A percentile compares a stretch with the other conserved stretches of the same genome.
Evolutionary conservation across 495 filamentous ascomycete species (phyloP).

Genomic region (Trichocladium uniseriatum): DNA sequence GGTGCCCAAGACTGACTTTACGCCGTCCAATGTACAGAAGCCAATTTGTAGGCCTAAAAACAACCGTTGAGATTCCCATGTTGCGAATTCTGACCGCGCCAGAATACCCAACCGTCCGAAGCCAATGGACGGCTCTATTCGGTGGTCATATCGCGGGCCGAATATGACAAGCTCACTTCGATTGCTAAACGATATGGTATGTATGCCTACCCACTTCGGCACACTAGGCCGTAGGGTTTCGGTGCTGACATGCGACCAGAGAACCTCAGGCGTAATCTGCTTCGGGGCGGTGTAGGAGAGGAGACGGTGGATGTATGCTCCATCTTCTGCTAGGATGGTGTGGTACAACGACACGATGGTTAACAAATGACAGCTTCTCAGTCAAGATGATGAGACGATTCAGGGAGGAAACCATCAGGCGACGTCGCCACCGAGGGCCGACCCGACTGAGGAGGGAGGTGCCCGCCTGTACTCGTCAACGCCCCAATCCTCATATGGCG

Average conservation of each 20-base stretch:
- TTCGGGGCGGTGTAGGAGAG: slow-evolving; percentile 51
- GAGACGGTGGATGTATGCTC: slow-evolving; percentile 50
- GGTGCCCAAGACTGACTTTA: slow-evolving; percentile 9
- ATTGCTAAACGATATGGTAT: slow-evolving; percentile 31
- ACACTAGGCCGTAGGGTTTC: background rate
- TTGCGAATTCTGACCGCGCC: background rate
- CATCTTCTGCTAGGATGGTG: background rate
- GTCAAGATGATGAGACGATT: slow-evolving; percentile 36
- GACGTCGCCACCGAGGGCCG: slow-evolving; percentile 3
- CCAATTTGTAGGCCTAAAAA: slow-evolving; percentile 19
- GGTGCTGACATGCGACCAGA: slow-evolving; percentile 30
- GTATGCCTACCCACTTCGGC: background rate
- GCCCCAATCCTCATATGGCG: background rate
- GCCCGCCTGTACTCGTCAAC: slow-evolving; percentile 13
- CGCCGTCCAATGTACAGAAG: slow-evolving; percentile 9
- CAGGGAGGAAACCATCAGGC: slow-evolving; percentile 14
- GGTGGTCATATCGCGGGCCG: slow-evolving; percentile 22
- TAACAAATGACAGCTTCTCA: slow-evolving; percentile 37
- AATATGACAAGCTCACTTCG: slow-evolving; percentile 27
- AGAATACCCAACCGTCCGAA: slow-evolving; percentile 10
- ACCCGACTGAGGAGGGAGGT: slow-evolving; percentile 21
- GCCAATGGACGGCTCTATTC: slow-evolving; percentile 1
- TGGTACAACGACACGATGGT: background rate
- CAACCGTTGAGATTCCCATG: background rate
- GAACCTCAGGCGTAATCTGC: slow-evolving; percentile 52